phyloP scores from a whole-genome alignment of 2,329 filamentous ascomycete genomes.

The Fusarium anguioides region DNA sequence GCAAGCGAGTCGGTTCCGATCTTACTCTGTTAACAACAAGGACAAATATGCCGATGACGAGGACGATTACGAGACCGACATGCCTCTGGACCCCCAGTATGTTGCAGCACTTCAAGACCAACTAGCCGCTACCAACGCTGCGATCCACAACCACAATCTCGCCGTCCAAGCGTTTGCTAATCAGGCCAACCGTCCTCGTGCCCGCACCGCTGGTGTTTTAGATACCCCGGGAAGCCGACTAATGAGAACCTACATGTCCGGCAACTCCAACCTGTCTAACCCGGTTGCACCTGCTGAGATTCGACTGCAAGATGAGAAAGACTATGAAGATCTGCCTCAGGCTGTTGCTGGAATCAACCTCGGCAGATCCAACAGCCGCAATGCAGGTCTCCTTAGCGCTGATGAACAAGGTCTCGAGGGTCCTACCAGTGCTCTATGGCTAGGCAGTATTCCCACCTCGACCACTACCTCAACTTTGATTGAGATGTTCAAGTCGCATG shows the following conservation, averaged over 20 bases:
- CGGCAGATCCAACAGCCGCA: constrained; percentile 71
- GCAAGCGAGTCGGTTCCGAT: constrained; percentile 88
- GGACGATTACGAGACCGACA: constrained; percentile 73
- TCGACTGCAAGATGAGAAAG: constrained; percentile 76
- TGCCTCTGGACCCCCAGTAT: constrained; percentile 66
- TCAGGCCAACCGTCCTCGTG: constrained; percentile 86
- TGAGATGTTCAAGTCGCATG: constrained; percentile 95
- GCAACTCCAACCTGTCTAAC: constrained; percentile 75
- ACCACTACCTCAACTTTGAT: constrained; percentile 95
- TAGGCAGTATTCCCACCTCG: constrained; percentile 96
- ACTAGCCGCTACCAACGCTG: constrained; percentile 71
- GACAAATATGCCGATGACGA: constrained; percentile 95
- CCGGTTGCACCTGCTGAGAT: constrained; percentile 81
- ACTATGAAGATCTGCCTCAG: constrained; percentile 83
- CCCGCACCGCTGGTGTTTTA: constrained; percentile 89
- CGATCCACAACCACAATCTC: constrained; percentile 90
- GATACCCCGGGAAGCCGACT: constrained; percentile 78
- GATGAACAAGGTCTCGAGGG: constrained; percentile 87
- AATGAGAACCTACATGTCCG: constrained; percentile 79
- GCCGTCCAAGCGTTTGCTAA: constrained; percentile 93
- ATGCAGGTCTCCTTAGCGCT: constrained; percentile 73
- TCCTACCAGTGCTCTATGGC: constrained; percentile 93
- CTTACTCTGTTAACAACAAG: constrained; percentile 98
- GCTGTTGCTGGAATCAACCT: constrained; percentile 86
- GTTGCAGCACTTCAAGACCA: constrained; percentile 72